phyloP scores from a whole-genome alignment of 345 rosid species.

The Mercurialis annua region DNA sequence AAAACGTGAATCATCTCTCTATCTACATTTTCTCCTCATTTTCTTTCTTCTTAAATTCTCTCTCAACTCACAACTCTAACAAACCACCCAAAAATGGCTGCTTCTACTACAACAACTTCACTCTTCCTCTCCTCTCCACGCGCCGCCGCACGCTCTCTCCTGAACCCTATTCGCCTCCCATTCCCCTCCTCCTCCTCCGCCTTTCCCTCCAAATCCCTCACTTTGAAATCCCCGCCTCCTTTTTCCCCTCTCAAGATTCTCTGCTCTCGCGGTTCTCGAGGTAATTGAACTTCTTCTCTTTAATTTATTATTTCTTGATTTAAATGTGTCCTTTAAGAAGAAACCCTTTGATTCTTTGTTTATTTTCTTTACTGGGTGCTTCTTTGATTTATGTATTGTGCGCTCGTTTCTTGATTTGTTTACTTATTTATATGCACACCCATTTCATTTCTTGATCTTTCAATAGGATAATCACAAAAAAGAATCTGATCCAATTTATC shows the following conservation, averaged over 20 bases:
- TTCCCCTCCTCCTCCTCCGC: conserved; percentile 24
- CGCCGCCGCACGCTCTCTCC: conserved; percentile 14
- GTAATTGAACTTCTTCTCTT: background rate
- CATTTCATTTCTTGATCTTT: background rate
- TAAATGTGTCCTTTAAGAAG: no score
- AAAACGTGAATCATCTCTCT: no score
- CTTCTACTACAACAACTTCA: conserved; percentile 9
- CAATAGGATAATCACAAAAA: background rate
- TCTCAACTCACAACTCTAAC: background rate
- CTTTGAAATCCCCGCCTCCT: background rate
- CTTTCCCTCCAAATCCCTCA: background rate
- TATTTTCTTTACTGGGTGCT: background rate
- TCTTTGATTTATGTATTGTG: conserved; percentile 1
- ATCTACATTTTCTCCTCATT: background rate
- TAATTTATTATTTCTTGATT: no score
- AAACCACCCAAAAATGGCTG: conserved; percentile 15
- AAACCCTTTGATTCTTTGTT: no score
- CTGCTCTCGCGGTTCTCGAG: conserved; percentile 10
- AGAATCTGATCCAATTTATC: conserved; percentile 24
- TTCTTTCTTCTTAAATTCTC: background rate
- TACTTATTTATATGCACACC: background rate
- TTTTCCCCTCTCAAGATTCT: conserved; percentile 14
- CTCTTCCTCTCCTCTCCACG: conserved; percentile 12
- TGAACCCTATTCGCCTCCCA: conserved; percentile 16
- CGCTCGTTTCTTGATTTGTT: conserved; percentile 5